Evolutionary conservation across 805 yeast species (phyloP), one percentile per base, ranked within the genome.

Genomic region (Yamadazyma kitorensis): DNA sequence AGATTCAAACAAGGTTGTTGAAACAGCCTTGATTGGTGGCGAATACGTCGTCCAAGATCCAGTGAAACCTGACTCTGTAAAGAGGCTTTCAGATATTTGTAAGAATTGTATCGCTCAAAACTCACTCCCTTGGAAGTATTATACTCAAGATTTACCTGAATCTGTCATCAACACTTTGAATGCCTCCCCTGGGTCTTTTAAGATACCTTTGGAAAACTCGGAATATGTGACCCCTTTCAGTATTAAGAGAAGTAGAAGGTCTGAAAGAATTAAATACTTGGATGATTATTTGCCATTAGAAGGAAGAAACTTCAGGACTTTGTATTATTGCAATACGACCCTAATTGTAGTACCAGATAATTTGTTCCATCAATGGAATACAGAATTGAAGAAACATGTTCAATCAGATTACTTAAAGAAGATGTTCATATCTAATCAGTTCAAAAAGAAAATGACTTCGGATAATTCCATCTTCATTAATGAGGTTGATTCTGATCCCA

Each of bases 281-380:
- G 33, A 41, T 17, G 24, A 42, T 18, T 45, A 47, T 8, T 17
- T 34, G 3, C 47, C 24, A 36, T 35, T 9, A 31, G 56, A 51
- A 31, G 55, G 55, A 1, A 27, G 30, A 10, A 35, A 37, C 17
- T 50, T 34, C 38, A 57, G 55, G 27, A 63, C 63, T 21, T 43
- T 73, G 1, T 58, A 59, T 16, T 55, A 79, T 4, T 70, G 80
- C 12, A 63, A 70, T 6, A 60, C 82, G 0, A 80, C 87, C 0
- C 51, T 82, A 25, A 63, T 81, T 10, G 70, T 82, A 1, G 74
- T 76, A 6, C 89, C 89, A 0, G 85, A 81, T 45, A 79, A 80
- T 45, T 55, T 82, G 11, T 71, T 78, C 40, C 74, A 71, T 39
- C 89, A 82, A 49, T 82, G 88, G 89, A 58, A 54, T 16, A 46